A percentile compares a stretch with the other conserved stretches of the same genome.
Conservation (phyloP, 148 eudicot species). For the Heliamphora exappendiculata region DNA sequence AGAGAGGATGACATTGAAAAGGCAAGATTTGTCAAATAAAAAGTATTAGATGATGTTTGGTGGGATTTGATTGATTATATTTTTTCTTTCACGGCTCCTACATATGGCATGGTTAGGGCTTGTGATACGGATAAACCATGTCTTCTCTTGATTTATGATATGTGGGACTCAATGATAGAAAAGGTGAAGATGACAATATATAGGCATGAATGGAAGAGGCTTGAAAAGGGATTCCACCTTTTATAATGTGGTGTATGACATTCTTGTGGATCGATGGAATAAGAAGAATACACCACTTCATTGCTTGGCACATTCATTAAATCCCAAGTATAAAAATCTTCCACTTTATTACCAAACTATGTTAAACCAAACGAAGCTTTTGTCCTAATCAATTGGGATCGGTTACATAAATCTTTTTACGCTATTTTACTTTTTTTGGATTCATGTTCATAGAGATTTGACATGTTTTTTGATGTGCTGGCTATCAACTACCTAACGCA, state of each 20-base stretch:
- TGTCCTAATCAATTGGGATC: too few species aligned
- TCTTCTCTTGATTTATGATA: too few species aligned
- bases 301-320: conserved; percentile 25
- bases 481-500: too few species aligned
- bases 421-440: neutral
- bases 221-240: neutral
- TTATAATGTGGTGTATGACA: conserved; percentile 12
- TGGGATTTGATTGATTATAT: conserved; percentile 18
- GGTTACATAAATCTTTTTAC: neutral
- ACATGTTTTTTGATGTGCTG: too few species aligned
- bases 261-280: conserved; percentile 15
- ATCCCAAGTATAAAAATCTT: too few species aligned
- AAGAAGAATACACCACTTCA: conserved; percentile 18
- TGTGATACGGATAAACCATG: too few species aligned
- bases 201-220: neutral
- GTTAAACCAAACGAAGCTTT: too few species aligned
- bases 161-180: too few species aligned
- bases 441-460: too few species aligned
- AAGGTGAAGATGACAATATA: too few species aligned
- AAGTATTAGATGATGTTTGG: conserved; percentile 16
- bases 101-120: too few species aligned
- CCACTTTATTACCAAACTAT: neutral
- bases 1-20: conserved; percentile 9
- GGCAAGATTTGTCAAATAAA: conserved; percentile 7
- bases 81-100: conserved; percentile 8